Evolutionary conservation across 805 yeast genomes (phyloP), one percentile per base, ranked within the genome.

Genomic region (Metschnikowia similis): DNA sequence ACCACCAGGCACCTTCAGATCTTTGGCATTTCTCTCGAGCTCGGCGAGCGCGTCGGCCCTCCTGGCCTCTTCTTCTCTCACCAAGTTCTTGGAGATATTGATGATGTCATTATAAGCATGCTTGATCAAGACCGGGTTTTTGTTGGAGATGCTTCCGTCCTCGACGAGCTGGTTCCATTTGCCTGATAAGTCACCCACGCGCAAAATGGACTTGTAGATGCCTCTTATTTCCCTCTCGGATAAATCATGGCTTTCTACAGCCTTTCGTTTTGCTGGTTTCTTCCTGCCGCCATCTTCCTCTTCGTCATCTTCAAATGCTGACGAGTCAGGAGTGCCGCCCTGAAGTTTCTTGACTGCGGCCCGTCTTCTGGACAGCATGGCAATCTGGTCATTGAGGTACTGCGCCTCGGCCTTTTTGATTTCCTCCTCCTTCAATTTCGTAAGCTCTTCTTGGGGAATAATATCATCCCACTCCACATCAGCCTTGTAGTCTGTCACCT

Each of bases 391-490:
- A 62, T 89, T 84, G 50, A 94, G 77, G 62, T 82, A 91, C 56
- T 83, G 86, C 55, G 92, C 97, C 57, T 94, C 97, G 41, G 84
- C 80, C 46, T 87, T 79, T 65, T 83, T 85, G 75, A 86, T 84
- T 65, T 94, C 99, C 49, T 90, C 96, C 56, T 87, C 96, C 65
- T 94, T 94, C 59, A 94, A 76, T 65, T 87, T 89, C 52, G 83
- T 79, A 55, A 95, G 75, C 66, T 94, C 99, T 41, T 88, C 96
- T 56, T 89, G 91, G 0, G 99, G 99, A 61, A 94, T 94, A 59
- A 94, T 94, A 67, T 94, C 99, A 71, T 94, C 98, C 99, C 99
- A 94, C 56, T 90, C 95, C 53, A 92, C 90, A 66, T 92, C 97
- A 0, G 99, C 98, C 72, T 94, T 94, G 67, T 91, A 95, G 66